Conservation (phyloP, 306 rosid genomes). For the Amphicarpaea edgeworthii region DNA sequence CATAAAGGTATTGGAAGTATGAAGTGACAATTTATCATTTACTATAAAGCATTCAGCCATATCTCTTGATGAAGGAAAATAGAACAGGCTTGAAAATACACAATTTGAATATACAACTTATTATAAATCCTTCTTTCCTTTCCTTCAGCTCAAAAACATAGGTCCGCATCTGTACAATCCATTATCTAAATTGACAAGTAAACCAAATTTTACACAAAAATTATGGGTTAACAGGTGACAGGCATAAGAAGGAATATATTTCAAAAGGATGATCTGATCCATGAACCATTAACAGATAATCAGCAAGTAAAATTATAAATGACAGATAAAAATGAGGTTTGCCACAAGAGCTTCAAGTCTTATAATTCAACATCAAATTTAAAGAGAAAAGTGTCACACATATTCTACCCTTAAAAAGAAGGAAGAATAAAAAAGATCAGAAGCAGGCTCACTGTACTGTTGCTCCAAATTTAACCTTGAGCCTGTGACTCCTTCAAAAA, state of each 20-base stretch:
- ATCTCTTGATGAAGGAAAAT: not conserved
- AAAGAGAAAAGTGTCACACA: conserved; percentile 20
- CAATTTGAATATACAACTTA: not conserved
- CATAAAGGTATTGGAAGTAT: conserved; percentile 1
- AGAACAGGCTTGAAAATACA: not conserved
- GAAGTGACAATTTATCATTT: not conserved
- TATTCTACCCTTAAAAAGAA: not conserved
- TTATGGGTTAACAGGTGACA: not conserved
- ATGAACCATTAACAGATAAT: not conserved
- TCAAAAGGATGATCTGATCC: conserved; percentile 10
- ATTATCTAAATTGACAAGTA: conserved; percentile 3
- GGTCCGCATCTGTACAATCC: conserved; percentile 2
- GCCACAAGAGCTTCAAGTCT: conserved; percentile 17
- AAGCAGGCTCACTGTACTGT: not conserved
- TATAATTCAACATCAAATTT: not conserved
- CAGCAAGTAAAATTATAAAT: conserved; percentile 20
- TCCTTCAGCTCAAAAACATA: not conserved
- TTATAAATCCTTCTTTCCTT: not conserved
- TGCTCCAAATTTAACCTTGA: conserved; percentile 34
- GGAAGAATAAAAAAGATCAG: conserved; percentile 3
- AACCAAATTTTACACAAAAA: not conserved
- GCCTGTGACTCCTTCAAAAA: conserved; percentile 1
- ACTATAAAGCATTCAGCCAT: not conserved
- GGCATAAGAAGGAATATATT: conserved; percentile 13
- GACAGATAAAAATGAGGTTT: conserved; percentile 9